Evolutionary conservation across 371 early-diverging fungal species (phyloP), one percentile per base, ranked within the genome.

Genomic region (Batkoa obscura): DNA sequence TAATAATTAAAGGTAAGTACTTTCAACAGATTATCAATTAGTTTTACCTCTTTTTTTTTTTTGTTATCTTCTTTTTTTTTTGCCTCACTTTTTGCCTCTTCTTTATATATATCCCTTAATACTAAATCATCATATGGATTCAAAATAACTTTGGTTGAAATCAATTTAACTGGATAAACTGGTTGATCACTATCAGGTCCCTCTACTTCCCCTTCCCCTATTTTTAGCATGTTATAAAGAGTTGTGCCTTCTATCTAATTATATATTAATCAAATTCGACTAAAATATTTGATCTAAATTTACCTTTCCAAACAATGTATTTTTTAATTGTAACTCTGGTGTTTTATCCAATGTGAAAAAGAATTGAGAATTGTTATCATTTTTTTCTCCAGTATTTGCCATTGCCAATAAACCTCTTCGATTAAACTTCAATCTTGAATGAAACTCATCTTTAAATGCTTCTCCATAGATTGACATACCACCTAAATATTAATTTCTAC

Each of bases 61-160:
- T 79, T 43, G 65, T 69, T 38, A 72, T 76, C 57, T 75, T 78
- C 46, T n/a, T 76, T 74, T 75, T 78, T 23, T 43, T 74, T 72
- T 2, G 70, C 62, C 39, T 66, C 70, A 60, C 59, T 69, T 60
- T 46, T 58, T 54, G 38, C 65, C 12, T 63, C 65, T 50, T 84
- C 84, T 34, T 67, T 70, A 3, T 76, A 72, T 0, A 81, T 74
- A n/a, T 76, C 75, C 17, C 95, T 73, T 2, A 89, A 88, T 0
- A 81, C 68, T 49, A 95, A 91, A 64, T 95, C 94, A 43, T 89
- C 81, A 68, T 93, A 93, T 2, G 94, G 94, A 62, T 91, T 91
- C 31, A 75, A 65, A 12, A 91, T 66, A 1, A 95, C 79, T 9
- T 81, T 77, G 1, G 79, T 74, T 2, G 67, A 54, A 37, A 66